phyloP scores from a whole-genome alignment of 495 filamentous ascomycete species.

The Daldinia caldariorum region DNA sequence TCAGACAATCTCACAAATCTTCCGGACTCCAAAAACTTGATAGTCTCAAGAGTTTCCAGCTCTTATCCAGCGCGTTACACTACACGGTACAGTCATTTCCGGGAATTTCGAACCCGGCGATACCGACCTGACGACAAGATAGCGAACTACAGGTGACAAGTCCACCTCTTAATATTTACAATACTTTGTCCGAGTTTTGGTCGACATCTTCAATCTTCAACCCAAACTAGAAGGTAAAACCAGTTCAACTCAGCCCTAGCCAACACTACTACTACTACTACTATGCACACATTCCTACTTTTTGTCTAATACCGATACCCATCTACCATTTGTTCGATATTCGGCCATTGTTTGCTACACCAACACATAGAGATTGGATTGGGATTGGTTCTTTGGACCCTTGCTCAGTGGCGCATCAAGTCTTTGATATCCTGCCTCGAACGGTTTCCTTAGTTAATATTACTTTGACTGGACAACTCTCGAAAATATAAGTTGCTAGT shows the following conservation, averaged over 20 bases:
- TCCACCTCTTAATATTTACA: background rate
- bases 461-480: slow-evolving; percentile 10
- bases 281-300: slow-evolving; percentile 19
- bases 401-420: slow-evolving; percentile 10
- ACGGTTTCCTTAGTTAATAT: slow-evolving; percentile 17
- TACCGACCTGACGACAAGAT: slow-evolving; percentile 10
- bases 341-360: slow-evolving; percentile 11
- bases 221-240: slow-evolving; percentile 9
- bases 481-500: slow-evolving; percentile 31
- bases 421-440: slow-evolving; percentile 8
- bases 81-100: slow-evolving; percentile 4
- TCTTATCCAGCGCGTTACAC: slow-evolving; percentile 11
- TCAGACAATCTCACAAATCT: slow-evolving; percentile 11
- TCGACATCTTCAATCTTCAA: slow-evolving; percentile 13
- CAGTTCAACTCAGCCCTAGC: background rate
- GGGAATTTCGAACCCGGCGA: slow-evolving; percentile 18
- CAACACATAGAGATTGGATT: background rate
- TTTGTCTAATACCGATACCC: background rate
- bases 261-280: too few relatives aligned
- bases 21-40: background rate
- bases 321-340: background rate
- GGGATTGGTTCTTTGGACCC: background rate
- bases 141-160: slow-evolving; percentile 15
- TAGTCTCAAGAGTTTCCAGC: background rate
- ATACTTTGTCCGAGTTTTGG: background rate